Evolutionary conservation across 2,329 filamentous ascomycete species (phyloP).

Genomic region (Talaromyces sp.): DNA sequence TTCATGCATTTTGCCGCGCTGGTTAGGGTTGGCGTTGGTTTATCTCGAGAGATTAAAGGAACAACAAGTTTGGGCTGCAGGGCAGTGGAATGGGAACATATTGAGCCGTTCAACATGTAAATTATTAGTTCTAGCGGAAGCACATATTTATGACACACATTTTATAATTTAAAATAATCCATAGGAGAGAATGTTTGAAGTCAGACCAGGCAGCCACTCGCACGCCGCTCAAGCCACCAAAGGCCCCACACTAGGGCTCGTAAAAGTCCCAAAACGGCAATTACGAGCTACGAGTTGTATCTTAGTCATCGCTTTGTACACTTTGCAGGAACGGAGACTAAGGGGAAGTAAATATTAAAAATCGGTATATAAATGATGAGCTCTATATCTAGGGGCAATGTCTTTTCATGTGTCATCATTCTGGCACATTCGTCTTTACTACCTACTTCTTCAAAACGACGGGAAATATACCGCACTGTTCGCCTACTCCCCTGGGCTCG

Average conservation of each 20-base stretch:
- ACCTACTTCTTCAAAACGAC: neutral
- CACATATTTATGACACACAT: neutral
- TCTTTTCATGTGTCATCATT: neutral
- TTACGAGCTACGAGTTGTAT: neutral
- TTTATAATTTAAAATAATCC: neutral
- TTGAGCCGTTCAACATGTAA: neutral
- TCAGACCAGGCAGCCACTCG: neutral
- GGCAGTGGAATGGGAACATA: conserved; percentile 2
- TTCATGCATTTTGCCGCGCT: conserved; percentile 5
- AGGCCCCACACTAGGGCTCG: neutral
- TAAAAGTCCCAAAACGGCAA: conserved; percentile 10
- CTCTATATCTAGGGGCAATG: neutral
- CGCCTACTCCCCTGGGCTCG: too few relatives aligned
- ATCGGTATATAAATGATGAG: neutral
- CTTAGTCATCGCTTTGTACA: neutral
- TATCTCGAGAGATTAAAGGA: neutral
- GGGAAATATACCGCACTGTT: neutral
- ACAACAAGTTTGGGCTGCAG: neutral
- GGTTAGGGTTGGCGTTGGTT: conserved; percentile 1
- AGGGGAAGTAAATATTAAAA: neutral
- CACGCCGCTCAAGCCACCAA: neutral
- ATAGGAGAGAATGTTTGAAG: neutral
- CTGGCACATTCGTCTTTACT: neutral
- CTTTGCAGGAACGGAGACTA: neutral
- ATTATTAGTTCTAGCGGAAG: conserved; percentile 6